Evolutionary conservation across 768 basidiomycete species (phyloP).

Genomic region (Lentinula lateritia): DNA sequence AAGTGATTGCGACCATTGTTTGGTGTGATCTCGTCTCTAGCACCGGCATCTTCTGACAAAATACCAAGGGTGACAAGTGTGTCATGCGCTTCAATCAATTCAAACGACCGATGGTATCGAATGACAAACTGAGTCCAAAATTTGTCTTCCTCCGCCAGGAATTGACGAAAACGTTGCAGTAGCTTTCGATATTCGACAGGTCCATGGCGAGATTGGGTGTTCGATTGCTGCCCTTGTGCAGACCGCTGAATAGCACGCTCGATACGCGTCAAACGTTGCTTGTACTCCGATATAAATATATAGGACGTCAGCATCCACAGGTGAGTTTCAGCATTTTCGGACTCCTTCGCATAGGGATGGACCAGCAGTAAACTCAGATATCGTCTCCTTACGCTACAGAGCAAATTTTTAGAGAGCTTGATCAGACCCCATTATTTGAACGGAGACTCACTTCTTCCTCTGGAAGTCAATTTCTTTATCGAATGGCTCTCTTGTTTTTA

Average conservation of each 20-base stretch:
- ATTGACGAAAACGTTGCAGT: constrained; percentile 83
- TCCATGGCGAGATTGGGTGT: constrained; percentile 39
- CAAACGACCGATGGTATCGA: constrained; percentile 68
- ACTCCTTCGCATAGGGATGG: constrained; percentile 65
- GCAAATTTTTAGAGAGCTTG: background rate
- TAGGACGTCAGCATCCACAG: constrained; percentile 95
- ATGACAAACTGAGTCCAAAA: constrained; percentile 84
- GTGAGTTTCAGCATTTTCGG: constrained; percentile 74
- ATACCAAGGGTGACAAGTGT: constrained; percentile 57
- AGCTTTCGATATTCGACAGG: constrained; percentile 84
- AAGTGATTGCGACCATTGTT: constrained; percentile 49
- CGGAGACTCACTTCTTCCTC: constrained; percentile 69
- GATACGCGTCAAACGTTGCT: constrained; percentile 62
- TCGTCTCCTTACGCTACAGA: constrained; percentile 57
- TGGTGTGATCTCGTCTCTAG: constrained; percentile 11
- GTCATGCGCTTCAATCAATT: constrained; percentile 51
- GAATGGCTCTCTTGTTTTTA: constrained; percentile 74
- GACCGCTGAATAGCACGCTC: constrained; percentile 50
- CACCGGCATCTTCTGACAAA: constrained; percentile 20
- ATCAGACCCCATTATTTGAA: background rate
- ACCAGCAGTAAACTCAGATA: constrained; percentile 66
- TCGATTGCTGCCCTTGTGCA: constrained; percentile 27
- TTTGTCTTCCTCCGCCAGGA: constrained; percentile 84
- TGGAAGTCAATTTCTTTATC: constrained; percentile 83
- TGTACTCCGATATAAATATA: constrained; percentile 77